These are phyloP conservation scores for Russula sp. DNA, from an alignment of 768 basidiomycete species.

Conservation along the genomic window DNA sequence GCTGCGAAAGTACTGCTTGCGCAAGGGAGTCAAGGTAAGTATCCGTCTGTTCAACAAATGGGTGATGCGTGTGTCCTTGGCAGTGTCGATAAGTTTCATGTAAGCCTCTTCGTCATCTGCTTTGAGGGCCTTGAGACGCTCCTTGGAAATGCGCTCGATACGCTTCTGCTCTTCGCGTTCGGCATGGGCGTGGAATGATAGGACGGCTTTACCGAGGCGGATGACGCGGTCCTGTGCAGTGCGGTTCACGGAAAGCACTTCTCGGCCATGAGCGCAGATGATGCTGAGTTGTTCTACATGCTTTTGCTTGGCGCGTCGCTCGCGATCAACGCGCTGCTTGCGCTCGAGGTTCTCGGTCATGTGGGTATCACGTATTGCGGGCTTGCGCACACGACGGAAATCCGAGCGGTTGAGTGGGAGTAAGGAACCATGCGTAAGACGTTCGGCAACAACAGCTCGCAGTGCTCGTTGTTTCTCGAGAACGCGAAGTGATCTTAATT, in stretches of 20 bases:
- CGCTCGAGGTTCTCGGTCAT: slow-evolving; percentile 87
- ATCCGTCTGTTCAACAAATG: slow-evolving; percentile 93
- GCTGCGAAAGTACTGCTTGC: slow-evolving; percentile 90
- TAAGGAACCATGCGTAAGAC: slow-evolving; percentile 81
- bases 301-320: slow-evolving; percentile 92
- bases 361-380: slow-evolving; percentile 83
- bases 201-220: slow-evolving; percentile 71
- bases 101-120: slow-evolving; percentile 99
- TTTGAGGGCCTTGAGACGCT: slow-evolving; percentile 96
- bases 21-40: slow-evolving; percentile 92
- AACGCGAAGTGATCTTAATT: slow-evolving; percentile 85
- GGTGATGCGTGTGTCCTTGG: slow-evolving; percentile 98
- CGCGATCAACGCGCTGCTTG: slow-evolving; percentile 87
- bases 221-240: slow-evolving; percentile 55
- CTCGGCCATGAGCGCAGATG: slow-evolving; percentile 80
- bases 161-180: slow-evolving; percentile 99
- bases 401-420: slow-evolving; percentile 89
- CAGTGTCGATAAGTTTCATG: slow-evolving; percentile 97
- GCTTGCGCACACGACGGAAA: slow-evolving; percentile 85
- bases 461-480: slow-evolving; percentile 89
- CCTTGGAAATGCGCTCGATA: slow-evolving; percentile 92
- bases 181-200: slow-evolving; percentile 80
- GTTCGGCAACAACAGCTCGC: slow-evolving; percentile 81
- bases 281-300: slow-evolving; percentile 90
- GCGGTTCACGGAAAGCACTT: slow-evolving; percentile 62